These are phyloP conservation scores for Claviceps maximensis DNA, from an alignment of 2,329 filamentous ascomycete species.

Conservation along the genomic window DNA sequence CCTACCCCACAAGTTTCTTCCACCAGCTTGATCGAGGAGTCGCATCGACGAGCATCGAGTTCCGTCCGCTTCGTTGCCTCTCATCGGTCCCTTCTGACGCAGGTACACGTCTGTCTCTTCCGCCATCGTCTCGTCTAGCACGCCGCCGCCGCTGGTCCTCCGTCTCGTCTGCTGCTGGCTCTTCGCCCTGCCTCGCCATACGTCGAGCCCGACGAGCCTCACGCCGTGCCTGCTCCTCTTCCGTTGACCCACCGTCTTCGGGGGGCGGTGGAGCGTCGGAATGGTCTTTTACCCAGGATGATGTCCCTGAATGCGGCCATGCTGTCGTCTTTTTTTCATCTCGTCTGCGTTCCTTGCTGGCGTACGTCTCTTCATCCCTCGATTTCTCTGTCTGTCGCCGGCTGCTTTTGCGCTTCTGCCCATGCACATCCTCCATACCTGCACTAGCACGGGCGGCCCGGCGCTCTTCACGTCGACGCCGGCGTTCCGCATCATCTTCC, in stretches of 20 bases:
- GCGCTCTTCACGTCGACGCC: slow-evolving; percentile 38
- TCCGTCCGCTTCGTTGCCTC: slow-evolving; percentile 27
- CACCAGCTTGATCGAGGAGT: slow-evolving; percentile 45
- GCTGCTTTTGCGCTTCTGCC: slow-evolving; percentile 20
- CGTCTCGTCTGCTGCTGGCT: slow-evolving; percentile 25
- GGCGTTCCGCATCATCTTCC: slow-evolving; percentile 40
- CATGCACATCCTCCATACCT: slow-evolving; percentile 26
- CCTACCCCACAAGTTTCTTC: slow-evolving; percentile 45
- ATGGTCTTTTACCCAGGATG: slow-evolving; percentile 53
- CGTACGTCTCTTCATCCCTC: slow-evolving; percentile 32
- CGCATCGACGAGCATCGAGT: slow-evolving; percentile 29
- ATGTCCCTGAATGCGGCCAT: slow-evolving; percentile 52
- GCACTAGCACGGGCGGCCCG: slow-evolving; percentile 29
- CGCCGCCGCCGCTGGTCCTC: slow-evolving; percentile 32
- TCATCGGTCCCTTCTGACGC: slow-evolving; percentile 32
- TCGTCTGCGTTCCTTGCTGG: slow-evolving; percentile 23
- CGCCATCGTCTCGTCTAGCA: slow-evolving; percentile 30
- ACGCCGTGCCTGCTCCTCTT: slow-evolving; percentile 36
- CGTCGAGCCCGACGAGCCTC: slow-evolving; percentile 34
- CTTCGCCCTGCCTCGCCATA: slow-evolving; percentile 29
- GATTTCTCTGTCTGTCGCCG: slow-evolving; percentile 28
- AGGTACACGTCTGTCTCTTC: slow-evolving; percentile 16
- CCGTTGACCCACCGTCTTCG: slow-evolving; percentile 22
- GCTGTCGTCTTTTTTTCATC: slow-evolving; percentile 27
- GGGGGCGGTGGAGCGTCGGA: slow-evolving; percentile 48